Evolutionary conservation across 352 stramenopile genomes (phyloP), one percentile per base, ranked within the genome.

Genomic region (Phytophthora hibernalis): DNA sequence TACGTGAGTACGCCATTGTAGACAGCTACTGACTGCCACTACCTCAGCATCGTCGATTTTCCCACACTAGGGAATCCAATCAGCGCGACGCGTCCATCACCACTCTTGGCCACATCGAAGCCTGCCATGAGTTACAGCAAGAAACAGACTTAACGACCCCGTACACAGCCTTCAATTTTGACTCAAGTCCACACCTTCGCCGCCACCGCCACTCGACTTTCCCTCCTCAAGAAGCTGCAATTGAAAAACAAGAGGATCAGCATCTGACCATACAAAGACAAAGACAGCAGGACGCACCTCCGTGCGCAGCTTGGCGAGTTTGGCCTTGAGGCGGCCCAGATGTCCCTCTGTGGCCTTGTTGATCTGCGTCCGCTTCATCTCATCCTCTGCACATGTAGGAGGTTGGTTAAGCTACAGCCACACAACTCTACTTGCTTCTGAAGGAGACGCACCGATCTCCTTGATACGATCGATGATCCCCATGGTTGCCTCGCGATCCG

Each of bases 301-400:
- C n/a, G 93, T 97, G 48, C 97, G 96, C 30, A 99, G 78, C 80
- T 99, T 99, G 33, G 97, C 97, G 31, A 99, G 83, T 83, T 99
- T 99, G 33, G 98, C 98, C 79, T 99, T 99, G 28, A 99, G 78
- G 44, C 90, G 85, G 9, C 96, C 96, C 26, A 99, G 82, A 70
- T 96, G 90, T 6, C 78, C 74, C 67, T 96, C 91, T 5, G 89
- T 97, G 44, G 95, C 96, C 82, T 99, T 99, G 76, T 99, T 99
- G 74, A 99, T 99, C 82, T 99, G 97, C 50, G 97, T 99, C 70
- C 96, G 84, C 67, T 95, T 96, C 87, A 99, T 98, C 78, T 98
- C 93, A 93, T 96, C 85, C 87, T 98, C 89, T 97, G 45, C 22
- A 43, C 22, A 56, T 30, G 60, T 30, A 52, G n/a, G 4, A n/a